A percentile compares a stretch with the other conserved stretches of the same genome.
Evolutionary conservation across 768 basidiomycete genomes (phyloP).

Genomic region (Aureoboletus auriporus): DNA sequence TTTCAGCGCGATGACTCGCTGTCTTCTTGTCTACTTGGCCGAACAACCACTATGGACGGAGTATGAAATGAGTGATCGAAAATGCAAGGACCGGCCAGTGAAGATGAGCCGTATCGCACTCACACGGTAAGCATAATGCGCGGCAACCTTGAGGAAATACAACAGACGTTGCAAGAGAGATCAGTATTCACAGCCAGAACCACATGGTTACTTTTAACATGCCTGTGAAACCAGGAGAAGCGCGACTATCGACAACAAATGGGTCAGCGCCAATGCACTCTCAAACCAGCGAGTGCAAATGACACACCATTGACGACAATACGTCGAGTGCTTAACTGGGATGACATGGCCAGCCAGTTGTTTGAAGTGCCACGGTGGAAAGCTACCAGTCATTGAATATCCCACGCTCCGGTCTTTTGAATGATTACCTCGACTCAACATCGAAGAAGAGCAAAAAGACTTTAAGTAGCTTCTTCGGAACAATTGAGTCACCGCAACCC

Average conservation of each 20-base stretch:
- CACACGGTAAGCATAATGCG: slow-evolving; percentile 73
- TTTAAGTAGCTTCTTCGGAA: no score
- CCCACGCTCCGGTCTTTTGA: no score
- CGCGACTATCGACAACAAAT: slow-evolving; percentile 37
- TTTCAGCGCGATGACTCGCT: slow-evolving; percentile 66
- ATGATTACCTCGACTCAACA: no score
- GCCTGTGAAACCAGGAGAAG: slow-evolving; percentile 52
- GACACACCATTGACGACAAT: slow-evolving; percentile 42
- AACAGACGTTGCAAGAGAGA: background rate
- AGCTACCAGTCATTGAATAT: no score
- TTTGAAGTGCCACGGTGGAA: no score
- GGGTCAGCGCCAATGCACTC: slow-evolving; percentile 6
- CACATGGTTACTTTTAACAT: slow-evolving; percentile 13
- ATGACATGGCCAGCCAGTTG: slow-evolving; percentile 12
- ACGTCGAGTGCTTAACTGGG: slow-evolving; percentile 37
- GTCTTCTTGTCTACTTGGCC: slow-evolving; percentile 57
- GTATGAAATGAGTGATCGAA: background rate
- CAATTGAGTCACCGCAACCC: no score
- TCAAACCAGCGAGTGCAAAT: background rate
- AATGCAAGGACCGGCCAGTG: background rate
- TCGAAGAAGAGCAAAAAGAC: no score
- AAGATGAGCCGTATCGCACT: slow-evolving; percentile 20
- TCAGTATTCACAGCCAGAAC: background rate
- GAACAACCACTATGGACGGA: slow-evolving; percentile 55
- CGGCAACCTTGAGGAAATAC: slow-evolving; percentile 54